A percentile compares a stretch with the other conserved stretches of the same genome.
Evolutionary conservation across 2,329 filamentous ascomycete genomes (phyloP).

Genomic region (Neopestalotiopsis clavispora): DNA sequence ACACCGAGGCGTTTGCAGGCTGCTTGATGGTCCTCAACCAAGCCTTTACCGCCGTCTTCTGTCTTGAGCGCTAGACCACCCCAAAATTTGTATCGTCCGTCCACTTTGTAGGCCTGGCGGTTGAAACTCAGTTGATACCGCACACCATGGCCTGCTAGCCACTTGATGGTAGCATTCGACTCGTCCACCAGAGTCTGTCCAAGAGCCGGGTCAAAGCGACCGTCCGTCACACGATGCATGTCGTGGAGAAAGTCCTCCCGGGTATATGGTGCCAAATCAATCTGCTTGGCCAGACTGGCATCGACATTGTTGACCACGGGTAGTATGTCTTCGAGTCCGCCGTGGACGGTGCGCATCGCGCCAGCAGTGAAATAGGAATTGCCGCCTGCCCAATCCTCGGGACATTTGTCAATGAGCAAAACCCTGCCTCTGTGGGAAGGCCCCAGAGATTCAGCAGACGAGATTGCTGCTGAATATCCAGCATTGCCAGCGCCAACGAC

Average conservation of each 20-base stretch:
- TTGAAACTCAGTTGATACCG: slow-evolving; percentile 67
- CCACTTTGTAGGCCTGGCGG: slow-evolving; percentile 68
- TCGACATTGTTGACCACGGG: slow-evolving; percentile 66
- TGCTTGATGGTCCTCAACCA: slow-evolving; percentile 53
- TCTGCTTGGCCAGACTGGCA: slow-evolving; percentile 46
- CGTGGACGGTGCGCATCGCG: slow-evolving; percentile 62
- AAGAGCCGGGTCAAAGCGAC: slow-evolving; percentile 56
- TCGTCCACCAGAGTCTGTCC: slow-evolving; percentile 54
- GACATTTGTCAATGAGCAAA: slow-evolving; percentile 64
- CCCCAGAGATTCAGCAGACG: slow-evolving; percentile 49
- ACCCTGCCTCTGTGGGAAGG: slow-evolving; percentile 44
- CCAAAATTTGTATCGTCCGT: slow-evolving; percentile 68
- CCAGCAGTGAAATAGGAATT: slow-evolving; percentile 71
- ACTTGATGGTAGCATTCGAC: slow-evolving; percentile 55
- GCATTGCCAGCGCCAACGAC: slow-evolving; percentile 69
- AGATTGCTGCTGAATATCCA: slow-evolving; percentile 64
- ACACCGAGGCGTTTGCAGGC: slow-evolving; percentile 50
- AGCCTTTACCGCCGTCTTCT: slow-evolving; percentile 36
- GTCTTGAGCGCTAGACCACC: slow-evolving; percentile 67
- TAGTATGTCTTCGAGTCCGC: slow-evolving; percentile 60
- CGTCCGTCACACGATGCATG: slow-evolving; percentile 59
- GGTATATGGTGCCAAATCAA: slow-evolving; percentile 65
- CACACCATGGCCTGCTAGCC: slow-evolving; percentile 59
- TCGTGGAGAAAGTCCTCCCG: slow-evolving; percentile 58
- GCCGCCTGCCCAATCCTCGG: slow-evolving; percentile 63